These are phyloP conservation scores for Kwoniella sp. DNA, from an alignment of 768 basidiomycete species.

Conservation along the genomic window DNA sequence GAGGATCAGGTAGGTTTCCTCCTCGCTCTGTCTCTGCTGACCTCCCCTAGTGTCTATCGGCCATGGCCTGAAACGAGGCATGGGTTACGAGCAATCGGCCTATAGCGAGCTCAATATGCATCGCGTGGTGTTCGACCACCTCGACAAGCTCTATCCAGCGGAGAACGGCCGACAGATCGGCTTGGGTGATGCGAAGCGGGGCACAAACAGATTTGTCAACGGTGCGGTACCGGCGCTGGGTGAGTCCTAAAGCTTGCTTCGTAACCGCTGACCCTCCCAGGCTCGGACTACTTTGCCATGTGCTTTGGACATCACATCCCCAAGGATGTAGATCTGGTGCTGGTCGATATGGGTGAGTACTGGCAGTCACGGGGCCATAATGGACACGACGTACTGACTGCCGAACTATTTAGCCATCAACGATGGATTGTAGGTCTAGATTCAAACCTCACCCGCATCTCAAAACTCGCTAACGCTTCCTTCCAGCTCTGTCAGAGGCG, in stretches of 20 bases:
- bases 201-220: background rate
- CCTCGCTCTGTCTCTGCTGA: background rate
- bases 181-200: background rate
- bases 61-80: slow-evolving; percentile 9
- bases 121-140: slow-evolving; percentile 3
- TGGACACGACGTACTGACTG: background rate
- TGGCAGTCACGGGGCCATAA: background rate
- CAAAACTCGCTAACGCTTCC: background rate
- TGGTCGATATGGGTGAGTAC: slow-evolving; percentile 10
- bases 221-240: background rate
- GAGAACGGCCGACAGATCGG: background rate
- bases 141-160: background rate
- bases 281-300: slow-evolving; percentile 8
- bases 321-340: slow-evolving; percentile 3
- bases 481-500: background rate
- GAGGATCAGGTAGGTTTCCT: background rate
- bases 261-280: background rate
- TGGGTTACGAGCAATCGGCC: slow-evolving; percentile 7
- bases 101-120: slow-evolving; percentile 13
- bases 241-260: background rate
- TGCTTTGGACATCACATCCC: slow-evolving; percentile 9
- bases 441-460: too few relatives aligned
- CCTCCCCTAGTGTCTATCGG: slow-evolving; percentile 2
- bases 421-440: background rate
- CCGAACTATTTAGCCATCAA: background rate